These are phyloP conservation scores for Cutaneotrichosporon sp. DNA, from an alignment of 1,284 basidiomycete genomes.

Conservation along the genomic window DNA sequence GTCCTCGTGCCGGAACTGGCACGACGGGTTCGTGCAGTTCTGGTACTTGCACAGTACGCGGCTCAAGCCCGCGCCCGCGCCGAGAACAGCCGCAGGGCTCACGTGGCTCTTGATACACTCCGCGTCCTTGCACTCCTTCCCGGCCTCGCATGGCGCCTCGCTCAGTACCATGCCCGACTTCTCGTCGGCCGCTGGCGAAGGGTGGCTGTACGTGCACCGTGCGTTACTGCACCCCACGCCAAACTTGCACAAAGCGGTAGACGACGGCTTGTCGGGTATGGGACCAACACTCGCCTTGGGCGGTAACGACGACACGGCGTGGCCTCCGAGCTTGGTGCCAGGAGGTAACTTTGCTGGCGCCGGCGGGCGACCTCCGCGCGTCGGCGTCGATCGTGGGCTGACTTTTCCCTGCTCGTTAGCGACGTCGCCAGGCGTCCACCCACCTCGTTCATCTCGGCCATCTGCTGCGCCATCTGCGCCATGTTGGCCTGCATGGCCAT, in stretches of 20 bases:
- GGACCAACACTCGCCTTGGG: slow-evolving; percentile 29
- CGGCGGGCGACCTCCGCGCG: slow-evolving; percentile 5
- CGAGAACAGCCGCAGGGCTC: slow-evolving; percentile 68
- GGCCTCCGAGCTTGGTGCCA: slow-evolving; percentile 34
- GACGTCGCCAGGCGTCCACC: slow-evolving; percentile 1
- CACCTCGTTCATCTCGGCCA: slow-evolving; percentile 45
- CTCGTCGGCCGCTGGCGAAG: slow-evolving; percentile 86
- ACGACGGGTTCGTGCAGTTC: slow-evolving; percentile 47
- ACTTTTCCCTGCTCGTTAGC: slow-evolving; percentile 10
- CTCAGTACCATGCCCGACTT: slow-evolving; percentile 84
- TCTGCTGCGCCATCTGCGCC: slow-evolving; percentile 49
- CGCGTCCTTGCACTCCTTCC: slow-evolving; percentile 77
- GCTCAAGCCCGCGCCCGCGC: slow-evolving; percentile 38
- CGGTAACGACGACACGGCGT: slow-evolving; percentile 29
- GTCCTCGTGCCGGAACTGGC: slow-evolving; percentile 48
- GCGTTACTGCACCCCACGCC: slow-evolving; percentile 80
- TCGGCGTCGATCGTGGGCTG: too few relatives aligned
- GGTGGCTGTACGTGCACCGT: slow-evolving; percentile 80
- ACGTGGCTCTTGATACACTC: slow-evolving; percentile 85
- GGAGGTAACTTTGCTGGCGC: slow-evolving; percentile 30
- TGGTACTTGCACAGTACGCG: slow-evolving; percentile 47
- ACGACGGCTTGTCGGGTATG: slow-evolving; percentile 47
- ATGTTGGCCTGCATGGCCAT: slow-evolving; percentile 50
- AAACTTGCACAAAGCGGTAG: slow-evolving; percentile 73
- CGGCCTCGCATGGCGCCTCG: slow-evolving; percentile 73